Percentiles rank a stretch among this genome's conserved stretches.
These are phyloP conservation scores for Coniella vitis DNA, from an alignment of 2,329 filamentous ascomycete genomes.

Conservation along the genomic window DNA sequence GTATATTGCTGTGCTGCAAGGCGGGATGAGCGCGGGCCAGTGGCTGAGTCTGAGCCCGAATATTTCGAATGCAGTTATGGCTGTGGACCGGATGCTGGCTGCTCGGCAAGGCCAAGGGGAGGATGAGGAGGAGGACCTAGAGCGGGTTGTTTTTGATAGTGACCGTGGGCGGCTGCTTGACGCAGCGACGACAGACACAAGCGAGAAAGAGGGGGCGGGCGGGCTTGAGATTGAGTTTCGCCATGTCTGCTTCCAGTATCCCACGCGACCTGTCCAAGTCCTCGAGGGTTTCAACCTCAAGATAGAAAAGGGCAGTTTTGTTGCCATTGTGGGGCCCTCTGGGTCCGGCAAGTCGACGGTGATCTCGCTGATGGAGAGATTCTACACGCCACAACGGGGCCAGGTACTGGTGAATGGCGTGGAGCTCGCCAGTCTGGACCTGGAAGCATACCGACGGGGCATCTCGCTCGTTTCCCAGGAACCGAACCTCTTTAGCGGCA, in stretches of 20 bases:
- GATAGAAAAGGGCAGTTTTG: slow-evolving; percentile 20
- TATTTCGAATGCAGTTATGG: slow-evolving; percentile 26
- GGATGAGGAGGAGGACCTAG: background rate
- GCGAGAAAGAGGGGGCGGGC: slow-evolving; percentile 20
- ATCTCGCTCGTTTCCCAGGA: slow-evolving; percentile 50
- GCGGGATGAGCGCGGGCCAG: slow-evolving; percentile 25
- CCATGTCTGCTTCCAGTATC: slow-evolving; percentile 11
- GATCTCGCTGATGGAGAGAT: slow-evolving; percentile 41
- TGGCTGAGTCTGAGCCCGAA: slow-evolving; percentile 28
- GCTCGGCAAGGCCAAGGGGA: slow-evolving; percentile 1
- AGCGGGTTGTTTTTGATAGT: slow-evolving; percentile 25
- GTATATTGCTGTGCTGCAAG: slow-evolving; percentile 28
- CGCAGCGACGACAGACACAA: too few relatives aligned
- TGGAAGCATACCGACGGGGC: slow-evolving; percentile 44
- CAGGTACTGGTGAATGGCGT: slow-evolving; percentile 49
- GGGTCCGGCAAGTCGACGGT: slow-evolving; percentile 32
- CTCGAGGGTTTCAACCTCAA: slow-evolving; percentile 4
- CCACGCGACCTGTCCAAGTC: slow-evolving; percentile 2
- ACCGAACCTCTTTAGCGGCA: slow-evolving; percentile 49
- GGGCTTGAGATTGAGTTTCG: slow-evolving; percentile 14
- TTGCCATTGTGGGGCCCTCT: slow-evolving; percentile 25
- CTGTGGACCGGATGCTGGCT: slow-evolving; percentile 24
- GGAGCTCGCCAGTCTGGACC: slow-evolving; percentile 44
- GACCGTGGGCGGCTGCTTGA: background rate
- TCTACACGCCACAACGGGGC: slow-evolving; percentile 39